These are phyloP conservation scores for Corymbia maculata DNA, from an alignment of 345 rosid species.

Conservation along the genomic window DNA sequence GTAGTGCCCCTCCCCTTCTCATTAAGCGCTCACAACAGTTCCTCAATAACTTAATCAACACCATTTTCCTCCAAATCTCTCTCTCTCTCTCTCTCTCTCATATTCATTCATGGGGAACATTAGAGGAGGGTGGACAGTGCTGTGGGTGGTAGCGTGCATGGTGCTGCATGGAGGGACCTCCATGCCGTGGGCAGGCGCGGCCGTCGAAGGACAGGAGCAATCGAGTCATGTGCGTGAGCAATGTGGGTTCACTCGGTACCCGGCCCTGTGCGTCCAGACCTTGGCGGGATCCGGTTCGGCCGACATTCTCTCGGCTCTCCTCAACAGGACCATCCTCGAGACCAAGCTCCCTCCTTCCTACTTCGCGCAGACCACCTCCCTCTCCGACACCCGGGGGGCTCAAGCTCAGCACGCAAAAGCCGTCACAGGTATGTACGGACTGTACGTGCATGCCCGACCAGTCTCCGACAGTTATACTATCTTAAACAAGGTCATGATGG, in stretches of 20 bases:
- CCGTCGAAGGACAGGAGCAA: background rate
- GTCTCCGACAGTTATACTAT: background rate
- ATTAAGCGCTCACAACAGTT: background rate
- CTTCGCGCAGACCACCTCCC: constrained; percentile 15
- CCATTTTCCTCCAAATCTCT: background rate
- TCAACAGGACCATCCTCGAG: constrained; percentile 53
- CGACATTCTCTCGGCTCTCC: constrained; percentile 34
- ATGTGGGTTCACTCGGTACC: constrained; percentile 45
- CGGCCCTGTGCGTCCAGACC: constrained; percentile 38
- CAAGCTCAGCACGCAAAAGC: constrained; percentile 9
- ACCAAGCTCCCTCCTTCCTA: constrained; percentile 20
- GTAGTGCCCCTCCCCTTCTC: background rate
- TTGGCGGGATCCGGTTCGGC: background rate
- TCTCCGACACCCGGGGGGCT: constrained; percentile 3
- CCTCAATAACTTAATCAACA: background rate
- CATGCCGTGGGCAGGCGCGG: background rate
- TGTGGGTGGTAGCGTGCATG: constrained; percentile 12
- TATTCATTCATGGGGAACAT: background rate
- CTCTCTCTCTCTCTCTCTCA: background rate
- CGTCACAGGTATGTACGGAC: constrained; percentile 20
- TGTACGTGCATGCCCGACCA: background rate
- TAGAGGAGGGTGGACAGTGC: background rate
- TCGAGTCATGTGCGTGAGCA: constrained; percentile 12
- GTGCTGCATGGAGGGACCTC: background rate
- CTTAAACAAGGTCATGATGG: background rate